Base-by-base conservation (phyloP, 345 rosid species). In the Eucalyptus curtisii region DNA sequence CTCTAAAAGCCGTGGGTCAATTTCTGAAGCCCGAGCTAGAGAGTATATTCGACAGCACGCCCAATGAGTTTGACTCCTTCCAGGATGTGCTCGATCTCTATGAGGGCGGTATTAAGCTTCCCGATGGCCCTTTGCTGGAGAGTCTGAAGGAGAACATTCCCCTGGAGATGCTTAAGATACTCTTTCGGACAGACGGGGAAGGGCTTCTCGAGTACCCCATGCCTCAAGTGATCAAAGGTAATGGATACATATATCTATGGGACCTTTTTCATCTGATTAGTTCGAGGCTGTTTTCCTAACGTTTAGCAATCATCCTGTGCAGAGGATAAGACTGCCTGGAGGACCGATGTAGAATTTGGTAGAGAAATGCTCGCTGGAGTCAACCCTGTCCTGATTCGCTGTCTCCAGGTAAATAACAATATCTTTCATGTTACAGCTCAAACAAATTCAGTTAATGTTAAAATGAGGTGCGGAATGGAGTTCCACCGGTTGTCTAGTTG, bases 311-410 rank as follows among this genome's bases (percentile, higher is more conserved):
- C 31, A 30, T 88, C 17, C 24, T 86, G 71, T 5, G 57, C 90
- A 93, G 93, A 91, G 86, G 87, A 87, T 47, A 90, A 88, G 86
- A 87, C 92, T 50, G 94, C 93, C 13, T 93, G 94, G 94, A 92
- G 92, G 90, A 92, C 93, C 19, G 94, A 93, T 48, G 92, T 90
- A 90, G 94, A 93, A 89, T 93, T 91, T 40, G 92, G 86, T 13
- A 84, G 93, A 90, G 94, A 93, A 87, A 55, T 55, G 61, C 61
- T 55, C 6, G 61, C 61, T 55, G 61, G 61, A 55, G 61, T 25
- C 61, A 55, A 55, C 61, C 61, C 61, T 4, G 30, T 55, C 13
- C 0, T 24, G 30, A 24, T 55, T 55, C 61, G 61, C 30, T 55
- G 30, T 55, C 61, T 55, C 6, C 30, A 24, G 61, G 61, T 55